Conservation (phyloP, 2,329 filamentous ascomycete species). For the Colletotrichum sp. region DNA sequence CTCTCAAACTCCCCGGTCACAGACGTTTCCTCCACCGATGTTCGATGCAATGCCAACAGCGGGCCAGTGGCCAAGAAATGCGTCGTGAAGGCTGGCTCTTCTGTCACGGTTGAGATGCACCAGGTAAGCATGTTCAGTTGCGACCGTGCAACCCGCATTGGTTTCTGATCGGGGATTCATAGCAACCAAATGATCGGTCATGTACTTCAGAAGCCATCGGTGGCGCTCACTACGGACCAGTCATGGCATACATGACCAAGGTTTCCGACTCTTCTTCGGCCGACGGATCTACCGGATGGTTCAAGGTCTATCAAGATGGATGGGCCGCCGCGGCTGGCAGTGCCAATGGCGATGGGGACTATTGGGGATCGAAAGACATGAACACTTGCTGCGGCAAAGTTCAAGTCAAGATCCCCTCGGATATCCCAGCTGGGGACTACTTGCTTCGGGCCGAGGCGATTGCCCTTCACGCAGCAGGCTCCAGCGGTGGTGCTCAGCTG, state of each 20-base stretch:
- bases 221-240: conserved; percentile 56
- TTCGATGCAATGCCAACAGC: conserved; percentile 46
- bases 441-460: conserved; percentile 60
- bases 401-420: conserved; percentile 41
- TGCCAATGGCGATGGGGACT: conserved; percentile 33
- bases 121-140: conserved; percentile 32
- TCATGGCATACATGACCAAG: conserved; percentile 53
- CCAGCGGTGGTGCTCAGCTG: conserved; percentile 42
- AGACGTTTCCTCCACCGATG: conserved; percentile 41
- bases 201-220: conserved; percentile 55
- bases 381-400: conserved; percentile 19
- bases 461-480: conserved; percentile 50
- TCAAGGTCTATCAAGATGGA: conserved; percentile 55
- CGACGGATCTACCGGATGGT: conserved; percentile 49
- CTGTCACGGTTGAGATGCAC: conserved; percentile 52
- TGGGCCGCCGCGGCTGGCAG: conserved; percentile 31
- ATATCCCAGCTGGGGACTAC: conserved; percentile 56
- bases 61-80: conserved; percentile 46
- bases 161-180: not conserved
- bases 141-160: too few relatives aligned
- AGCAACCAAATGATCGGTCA: conserved; percentile 45
- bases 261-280: conserved; percentile 50
- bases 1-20: conserved; percentile 45
- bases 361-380: conserved; percentile 21
- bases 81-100: conserved; percentile 43